Percentiles rank a stretch among this genome's conserved stretches.
These are phyloP conservation scores for Coleophoma crateriformis DNA, from an alignment of 2,329 filamentous ascomycete genomes.

Conservation along the genomic window DNA sequence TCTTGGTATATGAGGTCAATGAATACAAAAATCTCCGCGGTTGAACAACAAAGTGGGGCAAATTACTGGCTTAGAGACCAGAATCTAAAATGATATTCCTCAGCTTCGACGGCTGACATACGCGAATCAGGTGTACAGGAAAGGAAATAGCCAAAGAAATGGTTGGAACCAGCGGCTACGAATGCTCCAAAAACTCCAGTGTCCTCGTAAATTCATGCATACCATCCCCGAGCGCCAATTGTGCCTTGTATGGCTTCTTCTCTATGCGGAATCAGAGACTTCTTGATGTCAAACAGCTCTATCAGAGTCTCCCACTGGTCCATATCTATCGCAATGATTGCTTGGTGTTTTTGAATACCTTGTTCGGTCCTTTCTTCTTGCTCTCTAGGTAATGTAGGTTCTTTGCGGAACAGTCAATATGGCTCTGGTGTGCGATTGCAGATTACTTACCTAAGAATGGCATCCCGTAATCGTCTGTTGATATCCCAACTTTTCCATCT, in stretches of 20 bases:
- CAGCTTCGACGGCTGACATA: too few species aligned
- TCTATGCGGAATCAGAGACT: constrained; percentile 81
- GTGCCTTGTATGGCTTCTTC: constrained; percentile 37
- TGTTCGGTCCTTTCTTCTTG: constrained; percentile 31
- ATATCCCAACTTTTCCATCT: constrained; percentile 74
- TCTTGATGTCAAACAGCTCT: constrained; percentile 66
- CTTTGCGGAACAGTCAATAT: constrained; percentile 38
- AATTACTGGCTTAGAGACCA: too few species aligned
- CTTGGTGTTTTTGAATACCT: constrained; percentile 69
- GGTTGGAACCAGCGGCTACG: not conserved
- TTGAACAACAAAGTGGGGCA: too few species aligned
- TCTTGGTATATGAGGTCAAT: too few species aligned
- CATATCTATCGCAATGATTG: constrained; percentile 84
- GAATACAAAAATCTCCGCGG: too few species aligned
- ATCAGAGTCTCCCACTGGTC: constrained; percentile 76
- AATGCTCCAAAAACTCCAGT: not conserved
- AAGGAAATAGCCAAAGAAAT: not conserved
- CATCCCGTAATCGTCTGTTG: constrained; percentile 64
- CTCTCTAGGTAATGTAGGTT: constrained; percentile 25
- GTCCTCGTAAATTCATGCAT: constrained; percentile 13
- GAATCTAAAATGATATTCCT: too few species aligned
- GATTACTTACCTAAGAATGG: constrained; percentile 70
- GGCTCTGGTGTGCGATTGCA: constrained; percentile 8
- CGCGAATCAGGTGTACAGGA: not conserved
- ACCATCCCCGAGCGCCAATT: constrained; percentile 23